Evolutionary conservation across 2,329 filamentous ascomycete genomes (phyloP).

Genomic region (Cylindrodendrum hubeiense): DNA sequence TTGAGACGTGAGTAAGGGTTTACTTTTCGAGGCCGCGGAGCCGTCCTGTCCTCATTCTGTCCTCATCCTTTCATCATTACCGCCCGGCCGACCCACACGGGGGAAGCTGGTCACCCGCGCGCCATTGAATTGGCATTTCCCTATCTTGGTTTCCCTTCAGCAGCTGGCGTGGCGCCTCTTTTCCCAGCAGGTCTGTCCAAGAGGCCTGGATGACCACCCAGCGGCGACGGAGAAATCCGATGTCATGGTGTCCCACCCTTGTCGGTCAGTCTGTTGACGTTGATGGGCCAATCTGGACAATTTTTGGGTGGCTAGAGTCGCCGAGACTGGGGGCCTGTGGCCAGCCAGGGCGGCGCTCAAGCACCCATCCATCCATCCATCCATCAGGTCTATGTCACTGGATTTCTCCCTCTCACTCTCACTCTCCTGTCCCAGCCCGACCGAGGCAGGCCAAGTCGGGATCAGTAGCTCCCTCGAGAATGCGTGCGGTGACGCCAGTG

Average conservation of each 20-base stretch:
- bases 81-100: constrained; percentile 2
- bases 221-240: constrained; percentile 25
- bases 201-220: constrained; percentile 18
- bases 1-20: constrained; percentile 9
- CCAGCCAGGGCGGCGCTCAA: constrained; percentile 2
- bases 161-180: constrained; percentile 24
- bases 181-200: constrained; percentile 11
- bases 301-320: constrained; percentile 6
- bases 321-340: constrained; percentile 11
- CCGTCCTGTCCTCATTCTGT: not conserved
- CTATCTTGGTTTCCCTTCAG: constrained; percentile 5
- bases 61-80: not conserved
- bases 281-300: constrained; percentile 23
- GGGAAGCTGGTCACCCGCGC: constrained; percentile 10
- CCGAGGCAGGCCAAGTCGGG: constrained; percentile 8
- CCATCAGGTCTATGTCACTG: not conserved
- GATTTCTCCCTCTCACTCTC: not conserved
- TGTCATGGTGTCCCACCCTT: constrained; percentile 33
- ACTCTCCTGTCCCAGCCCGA: not conserved
- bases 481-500: constrained; percentile 30
- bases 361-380: not conserved
- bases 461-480: not conserved
- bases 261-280: constrained; percentile 19
- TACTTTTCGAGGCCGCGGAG: not conserved
- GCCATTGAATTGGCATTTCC: not conserved